These are phyloP conservation scores for Aureobasidium sp. DNA, from an alignment of 2,329 filamentous ascomycete species.

Conservation along the genomic window DNA sequence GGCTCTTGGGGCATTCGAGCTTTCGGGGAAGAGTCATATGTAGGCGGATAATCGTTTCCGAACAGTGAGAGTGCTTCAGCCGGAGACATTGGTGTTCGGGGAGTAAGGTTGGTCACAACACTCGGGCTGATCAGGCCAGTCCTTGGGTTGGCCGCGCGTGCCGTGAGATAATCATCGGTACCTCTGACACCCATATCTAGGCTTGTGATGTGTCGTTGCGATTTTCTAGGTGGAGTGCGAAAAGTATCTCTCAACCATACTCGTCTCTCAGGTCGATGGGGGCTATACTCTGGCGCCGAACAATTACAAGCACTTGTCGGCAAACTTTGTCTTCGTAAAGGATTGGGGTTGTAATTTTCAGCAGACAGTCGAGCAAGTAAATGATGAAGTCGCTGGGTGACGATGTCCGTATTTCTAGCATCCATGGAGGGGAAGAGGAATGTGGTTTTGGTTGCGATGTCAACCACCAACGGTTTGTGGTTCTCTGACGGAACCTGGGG, in stretches of 20 bases:
- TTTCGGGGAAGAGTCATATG: not conserved
- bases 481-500: not conserved
- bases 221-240: not conserved
- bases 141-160: conserved; percentile 28
- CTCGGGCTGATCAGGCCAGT: conserved; percentile 31
- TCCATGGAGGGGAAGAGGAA: conserved; percentile 5
- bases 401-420: conserved; percentile 1
- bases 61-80: conserved; percentile 25
- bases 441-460: conserved; percentile 10
- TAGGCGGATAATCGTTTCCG: conserved; percentile 10
- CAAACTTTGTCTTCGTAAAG: not conserved
- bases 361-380: conserved; percentile 2
- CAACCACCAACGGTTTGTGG: conserved; percentile 4
- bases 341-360: not conserved
- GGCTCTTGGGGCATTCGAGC: not conserved
- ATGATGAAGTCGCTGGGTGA: conserved; percentile 5
- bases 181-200: conserved; percentile 27
- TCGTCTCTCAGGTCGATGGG: not conserved
- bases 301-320: not conserved
- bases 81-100: conserved; percentile 24
- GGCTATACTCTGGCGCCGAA: not conserved
- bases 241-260: not conserved
- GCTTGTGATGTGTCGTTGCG: not conserved
- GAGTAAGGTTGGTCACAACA: conserved; percentile 19
- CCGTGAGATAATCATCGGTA: conserved; percentile 32